Percentiles rank a stretch among this genome's conserved stretches.
phyloP scores from a whole-genome alignment of 2,329 filamentous ascomycete species.

The Paraphaeosphaeria minitans region DNA sequence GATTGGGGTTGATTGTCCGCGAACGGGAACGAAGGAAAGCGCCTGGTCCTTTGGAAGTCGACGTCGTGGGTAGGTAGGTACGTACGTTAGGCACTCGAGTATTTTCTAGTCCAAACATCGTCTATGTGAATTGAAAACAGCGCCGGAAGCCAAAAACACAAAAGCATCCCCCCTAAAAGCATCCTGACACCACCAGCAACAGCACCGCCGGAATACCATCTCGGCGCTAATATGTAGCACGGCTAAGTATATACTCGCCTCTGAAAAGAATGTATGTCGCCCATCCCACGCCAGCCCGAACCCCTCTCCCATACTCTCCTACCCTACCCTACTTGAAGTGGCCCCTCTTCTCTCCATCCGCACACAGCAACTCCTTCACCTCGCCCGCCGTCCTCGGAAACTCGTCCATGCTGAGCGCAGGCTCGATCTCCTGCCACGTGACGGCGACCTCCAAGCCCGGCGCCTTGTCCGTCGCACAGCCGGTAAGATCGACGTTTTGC shows the following conservation, averaged over 20 bases:
- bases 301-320: no score
- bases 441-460: conserved; percentile 49
- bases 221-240: not conserved
- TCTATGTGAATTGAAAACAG: no score
- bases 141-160: no score
- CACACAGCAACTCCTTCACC: conserved; percentile 31
- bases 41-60: no score
- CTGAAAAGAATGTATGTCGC: not conserved
- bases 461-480: conserved; percentile 26
- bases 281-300: no score
- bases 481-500: conserved; percentile 34
- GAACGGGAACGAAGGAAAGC: no score
- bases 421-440: conserved; percentile 46
- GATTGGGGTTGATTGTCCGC: no score
- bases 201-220: not conserved
- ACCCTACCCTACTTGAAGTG: not conserved
- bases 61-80: no score
- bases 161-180: not conserved
- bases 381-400: conserved; percentile 46
- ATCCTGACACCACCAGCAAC: not conserved
- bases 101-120: no score
- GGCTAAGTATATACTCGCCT: not conserved
- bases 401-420: conserved; percentile 37
- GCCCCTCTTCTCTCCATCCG: conserved; percentile 7
- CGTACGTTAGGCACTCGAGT: no score